Percentiles rank a stretch among this genome's conserved stretches.
These are phyloP conservation scores for Eucalyptus polybractea DNA, from an alignment of 345 rosid genomes.

Conservation along the genomic window DNA sequence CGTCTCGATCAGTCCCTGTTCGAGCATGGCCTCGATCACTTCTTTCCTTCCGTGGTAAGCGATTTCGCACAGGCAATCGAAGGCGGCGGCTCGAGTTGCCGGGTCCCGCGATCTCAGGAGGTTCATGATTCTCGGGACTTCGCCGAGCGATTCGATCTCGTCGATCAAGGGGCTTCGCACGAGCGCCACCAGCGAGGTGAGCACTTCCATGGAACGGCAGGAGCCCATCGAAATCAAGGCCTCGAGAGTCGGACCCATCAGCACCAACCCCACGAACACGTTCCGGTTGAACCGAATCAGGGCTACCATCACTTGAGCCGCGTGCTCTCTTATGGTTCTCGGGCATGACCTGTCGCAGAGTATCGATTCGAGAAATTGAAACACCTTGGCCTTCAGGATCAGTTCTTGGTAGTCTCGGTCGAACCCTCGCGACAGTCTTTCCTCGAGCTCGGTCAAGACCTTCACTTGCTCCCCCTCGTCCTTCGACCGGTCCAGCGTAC, in stretches of 20 bases:
- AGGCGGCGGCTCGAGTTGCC: slow-evolving; percentile 2
- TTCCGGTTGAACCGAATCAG: slow-evolving; percentile 38
- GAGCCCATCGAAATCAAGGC: slow-evolving; percentile 29
- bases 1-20: slow-evolving; percentile 19
- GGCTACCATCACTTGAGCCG: slow-evolving; percentile 12
- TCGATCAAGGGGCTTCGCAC: slow-evolving; percentile 37
- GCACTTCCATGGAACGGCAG: slow-evolving; percentile 15
- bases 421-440: slow-evolving; percentile 28
- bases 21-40: slow-evolving; percentile 29
- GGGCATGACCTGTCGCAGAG: slow-evolving; percentile 17
- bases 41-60: slow-evolving; percentile 39
- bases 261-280: slow-evolving; percentile 47
- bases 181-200: slow-evolving; percentile 17
- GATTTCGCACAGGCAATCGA: slow-evolving; percentile 29
- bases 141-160: slow-evolving; percentile 28
- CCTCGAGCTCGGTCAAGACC: slow-evolving; percentile 20
- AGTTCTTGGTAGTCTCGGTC: slow-evolving; percentile 36
- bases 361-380: slow-evolving; percentile 17
- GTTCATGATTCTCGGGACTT: slow-evolving; percentile 18
- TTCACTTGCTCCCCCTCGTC: slow-evolving; percentile 11
- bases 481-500: slow-evolving; percentile 6
- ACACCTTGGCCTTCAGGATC: slow-evolving; percentile 29
- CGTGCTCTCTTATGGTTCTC: slow-evolving; percentile 9
- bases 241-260: slow-evolving; percentile 34
- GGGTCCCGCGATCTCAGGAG: slow-evolving; percentile 11